These are phyloP conservation scores for Penicillium sp. DNA, from an alignment of 2,329 filamentous ascomycete genomes.

Conservation along the genomic window DNA sequence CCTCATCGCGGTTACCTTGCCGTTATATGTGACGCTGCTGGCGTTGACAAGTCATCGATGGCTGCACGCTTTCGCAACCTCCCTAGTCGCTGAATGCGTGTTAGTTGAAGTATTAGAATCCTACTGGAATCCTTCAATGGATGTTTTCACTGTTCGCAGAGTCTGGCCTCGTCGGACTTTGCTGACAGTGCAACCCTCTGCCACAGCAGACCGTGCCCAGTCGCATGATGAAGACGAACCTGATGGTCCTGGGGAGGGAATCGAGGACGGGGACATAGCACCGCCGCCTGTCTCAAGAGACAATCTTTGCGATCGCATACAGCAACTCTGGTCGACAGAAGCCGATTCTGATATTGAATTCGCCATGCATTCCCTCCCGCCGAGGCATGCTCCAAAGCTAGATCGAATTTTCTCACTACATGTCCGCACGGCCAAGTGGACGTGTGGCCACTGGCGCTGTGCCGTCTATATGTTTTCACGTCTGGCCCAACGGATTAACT, in stretches of 20 bases:
- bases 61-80: not conserved
- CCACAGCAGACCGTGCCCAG: not conserved
- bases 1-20: not conserved
- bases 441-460: not conserved
- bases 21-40: not conserved
- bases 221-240: not conserved
- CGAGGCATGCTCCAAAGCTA: not conserved
- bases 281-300: not conserved
- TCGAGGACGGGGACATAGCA: not conserved
- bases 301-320: not conserved
- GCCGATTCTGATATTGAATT: not conserved
- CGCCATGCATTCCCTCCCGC: not conserved
- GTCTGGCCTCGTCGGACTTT: not conserved
- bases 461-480: not conserved
- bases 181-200: not conserved
- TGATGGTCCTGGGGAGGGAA: not conserved
- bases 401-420: not conserved
- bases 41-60: not conserved
- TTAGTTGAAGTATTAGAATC: not conserved
- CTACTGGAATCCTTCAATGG: not conserved
- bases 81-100: not conserved
- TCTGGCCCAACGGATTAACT: not conserved
- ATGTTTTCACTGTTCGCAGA: not conserved
- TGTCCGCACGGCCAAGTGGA: not conserved
- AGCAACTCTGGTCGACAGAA: not conserved